A percentile compares a stretch with the other conserved stretches of the same genome.
Evolutionary conservation across 2,329 filamentous ascomycete species (phyloP).

Genomic region (Grosmannia clavigera): DNA sequence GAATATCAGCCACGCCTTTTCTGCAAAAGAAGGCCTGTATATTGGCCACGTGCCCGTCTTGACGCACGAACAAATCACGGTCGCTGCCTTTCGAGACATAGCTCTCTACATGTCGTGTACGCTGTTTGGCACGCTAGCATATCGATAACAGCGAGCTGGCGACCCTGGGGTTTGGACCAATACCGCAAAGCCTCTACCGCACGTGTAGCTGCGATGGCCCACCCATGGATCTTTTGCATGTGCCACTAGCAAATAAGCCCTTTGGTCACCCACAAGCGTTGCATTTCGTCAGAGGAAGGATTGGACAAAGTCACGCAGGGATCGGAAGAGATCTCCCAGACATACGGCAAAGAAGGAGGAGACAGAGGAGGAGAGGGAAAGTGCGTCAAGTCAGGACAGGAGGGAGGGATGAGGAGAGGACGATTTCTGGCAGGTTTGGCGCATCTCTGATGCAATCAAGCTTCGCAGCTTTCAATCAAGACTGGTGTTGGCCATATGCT

Average conservation of each 20-base stretch:
- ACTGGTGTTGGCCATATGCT: neutral
- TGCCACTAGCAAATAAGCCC: neutral
- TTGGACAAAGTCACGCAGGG: neutral
- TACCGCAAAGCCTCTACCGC: neutral
- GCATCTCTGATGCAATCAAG: neutral
- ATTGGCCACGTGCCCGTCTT: neutral
- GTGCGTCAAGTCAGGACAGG: neutral
- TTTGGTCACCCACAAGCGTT: neutral
- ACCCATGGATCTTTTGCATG: neutral
- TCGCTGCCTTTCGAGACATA: neutral
- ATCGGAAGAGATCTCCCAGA: too few species aligned
- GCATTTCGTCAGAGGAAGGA: neutral
- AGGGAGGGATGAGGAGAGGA: neutral
- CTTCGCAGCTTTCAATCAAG: neutral
- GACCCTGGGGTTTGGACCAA: neutral
- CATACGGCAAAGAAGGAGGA: neutral
- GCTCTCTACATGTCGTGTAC: neutral
- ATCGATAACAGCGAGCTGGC: neutral
- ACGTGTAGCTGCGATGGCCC: neutral
- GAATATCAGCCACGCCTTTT: neutral
- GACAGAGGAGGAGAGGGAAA: neutral
- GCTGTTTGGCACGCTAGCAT: neutral
- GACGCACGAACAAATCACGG: neutral
- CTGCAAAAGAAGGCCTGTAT: neutral
- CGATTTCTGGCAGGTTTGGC: neutral